Base-by-base conservation (phyloP, 108 stramenopile genomes). In the Nitzschia sp. region DNA sequence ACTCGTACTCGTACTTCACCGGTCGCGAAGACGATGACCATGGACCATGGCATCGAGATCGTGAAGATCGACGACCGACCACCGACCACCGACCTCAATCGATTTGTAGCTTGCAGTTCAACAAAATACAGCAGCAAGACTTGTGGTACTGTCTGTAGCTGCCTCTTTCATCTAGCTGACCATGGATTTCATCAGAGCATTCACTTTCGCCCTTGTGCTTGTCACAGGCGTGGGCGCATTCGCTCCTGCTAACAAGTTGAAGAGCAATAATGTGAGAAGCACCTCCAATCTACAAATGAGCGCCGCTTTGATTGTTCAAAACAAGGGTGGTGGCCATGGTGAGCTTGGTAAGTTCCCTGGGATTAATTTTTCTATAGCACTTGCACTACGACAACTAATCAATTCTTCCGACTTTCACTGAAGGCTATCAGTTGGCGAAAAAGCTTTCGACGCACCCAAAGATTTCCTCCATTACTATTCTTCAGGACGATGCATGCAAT, bases 241-340 rank as follows among this genome's bases (percentile, higher is more conserved):
- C 48, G 48, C 48, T 50, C 48, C 48, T 8, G 21, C 21, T 4
- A 21, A 16, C 19, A 4, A 11, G 4, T 4, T 50, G 4, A 4
- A 4, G 21, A 41, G 38, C 38, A 11, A 16, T 22, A 41, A 41
- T 41, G 56, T 57, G 5, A 5, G 27, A 33, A 57, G 56, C 11
- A 9, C 56, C 28, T 32, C 56, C 3, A 33, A 57, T 13, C 56
- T 57, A 4, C 56, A 57, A 4, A 57, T 57, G 56, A 57, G 56
- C 25, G 63, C 86, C 5, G 92, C 92, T 8, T 70, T 93, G 33
- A 93, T 93, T 73, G 88, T 93, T 0, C 92, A 93, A 72, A 93
- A 93, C 72, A 93, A 93, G 69, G 92, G 92, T 22, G 92, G 89
- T 5, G 92, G 92, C 1, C 92, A 93, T 58, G 92, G 92, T 26